Evolutionary conservation across 306 rosid genomes (phyloP).

Genomic region (Erythrophleum fordii): DNA sequence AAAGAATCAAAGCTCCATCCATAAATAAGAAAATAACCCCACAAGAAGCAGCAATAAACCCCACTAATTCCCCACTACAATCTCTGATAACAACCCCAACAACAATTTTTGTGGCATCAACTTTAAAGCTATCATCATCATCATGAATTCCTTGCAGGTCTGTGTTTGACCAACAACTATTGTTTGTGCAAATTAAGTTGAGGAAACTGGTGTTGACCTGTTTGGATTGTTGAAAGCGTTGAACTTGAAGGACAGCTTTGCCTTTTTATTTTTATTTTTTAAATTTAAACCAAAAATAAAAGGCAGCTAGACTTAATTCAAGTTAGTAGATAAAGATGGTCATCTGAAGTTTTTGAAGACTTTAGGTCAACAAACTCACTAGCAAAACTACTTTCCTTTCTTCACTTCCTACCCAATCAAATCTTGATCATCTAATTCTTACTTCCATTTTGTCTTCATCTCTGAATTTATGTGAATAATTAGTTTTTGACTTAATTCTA

Average conservation of each 20-base stretch:
- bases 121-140: too few relatives aligned
- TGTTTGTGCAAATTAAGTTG: conserved; percentile 23
- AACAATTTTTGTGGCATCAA: too few relatives aligned
- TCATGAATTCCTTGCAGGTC: too few relatives aligned
- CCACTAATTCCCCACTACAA: too few relatives aligned
- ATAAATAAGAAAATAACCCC: too few relatives aligned
- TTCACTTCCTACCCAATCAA: not conserved
- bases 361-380: conserved; percentile 20
- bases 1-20: too few relatives aligned
- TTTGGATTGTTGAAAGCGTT: conserved; percentile 12
- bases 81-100: too few relatives aligned
- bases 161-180: conserved; percentile 53
- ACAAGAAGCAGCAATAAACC: too few relatives aligned
- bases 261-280: too few relatives aligned
- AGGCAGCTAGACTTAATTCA: not conserved
- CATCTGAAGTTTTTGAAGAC: not conserved
- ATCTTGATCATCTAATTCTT: not conserved
- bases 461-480: not conserved
- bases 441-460: not conserved
- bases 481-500: too few relatives aligned
- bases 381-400: not conserved
- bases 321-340: conserved; percentile 5
- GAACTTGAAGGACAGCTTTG: not conserved
- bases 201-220: conserved; percentile 48
- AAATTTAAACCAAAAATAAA: too few relatives aligned